Evolutionary conservation across 2,329 filamentous ascomycete species (phyloP).

Genomic region (Fusarium nelsonii): DNA sequence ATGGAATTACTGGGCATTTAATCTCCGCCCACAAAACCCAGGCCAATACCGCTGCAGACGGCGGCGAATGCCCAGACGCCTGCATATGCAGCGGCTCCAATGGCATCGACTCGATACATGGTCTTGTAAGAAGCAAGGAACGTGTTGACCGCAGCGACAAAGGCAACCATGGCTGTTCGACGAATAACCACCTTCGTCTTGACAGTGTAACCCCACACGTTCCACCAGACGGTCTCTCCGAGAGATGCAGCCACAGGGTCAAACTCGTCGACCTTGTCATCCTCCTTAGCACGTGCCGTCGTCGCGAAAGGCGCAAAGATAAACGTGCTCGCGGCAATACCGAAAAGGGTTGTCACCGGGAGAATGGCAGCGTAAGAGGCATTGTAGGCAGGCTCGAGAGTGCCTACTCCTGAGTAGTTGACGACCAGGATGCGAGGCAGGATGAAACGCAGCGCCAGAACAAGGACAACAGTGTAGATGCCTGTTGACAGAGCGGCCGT

Average conservation of each 20-base stretch:
- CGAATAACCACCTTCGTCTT: constrained; percentile 73
- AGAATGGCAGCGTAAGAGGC: constrained; percentile 72
- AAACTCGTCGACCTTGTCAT: constrained; percentile 66
- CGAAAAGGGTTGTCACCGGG: constrained; percentile 69
- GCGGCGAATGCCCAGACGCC: constrained; percentile 79
- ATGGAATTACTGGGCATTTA: constrained; percentile 34
- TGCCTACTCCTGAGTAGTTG: constrained; percentile 79
- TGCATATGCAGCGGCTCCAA: constrained; percentile 80
- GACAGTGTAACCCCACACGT: constrained; percentile 76
- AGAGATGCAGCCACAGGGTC: constrained; percentile 75
- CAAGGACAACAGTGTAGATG: constrained; percentile 81
- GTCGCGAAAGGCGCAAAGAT: constrained; percentile 78
- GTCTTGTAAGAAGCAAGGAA: constrained; percentile 75
- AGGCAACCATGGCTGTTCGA: constrained; percentile 71
- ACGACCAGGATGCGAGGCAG: constrained; percentile 79
- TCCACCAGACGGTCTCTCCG: constrained; percentile 76
- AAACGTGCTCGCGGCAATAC: constrained; percentile 78
- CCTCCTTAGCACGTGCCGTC: constrained; percentile 61
- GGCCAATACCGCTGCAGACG: constrained; percentile 67
- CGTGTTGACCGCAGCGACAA: constrained; percentile 69
- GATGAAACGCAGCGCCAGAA: constrained; percentile 75
- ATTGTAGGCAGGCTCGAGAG: constrained; percentile 75
- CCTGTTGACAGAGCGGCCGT: constrained; percentile 76
- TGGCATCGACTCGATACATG: constrained; percentile 75
- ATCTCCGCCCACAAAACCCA: constrained; percentile 65